These are phyloP conservation scores for Boletus pseudo-olivaceus DNA, from an alignment of 768 basidiomycete species.

Conservation along the genomic window DNA sequence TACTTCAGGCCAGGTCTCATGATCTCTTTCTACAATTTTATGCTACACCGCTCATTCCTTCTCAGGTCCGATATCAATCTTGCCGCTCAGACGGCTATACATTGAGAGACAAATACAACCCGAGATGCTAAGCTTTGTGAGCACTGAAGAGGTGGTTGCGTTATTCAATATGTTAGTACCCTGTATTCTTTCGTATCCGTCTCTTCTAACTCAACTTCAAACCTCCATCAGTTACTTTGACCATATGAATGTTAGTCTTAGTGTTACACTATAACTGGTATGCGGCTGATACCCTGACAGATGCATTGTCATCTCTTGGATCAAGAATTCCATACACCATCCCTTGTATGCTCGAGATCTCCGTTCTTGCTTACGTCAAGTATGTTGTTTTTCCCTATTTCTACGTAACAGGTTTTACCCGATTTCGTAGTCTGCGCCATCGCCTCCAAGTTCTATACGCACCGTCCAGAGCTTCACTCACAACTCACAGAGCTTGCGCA, in stretches of 20 bases:
- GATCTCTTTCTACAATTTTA: background rate
- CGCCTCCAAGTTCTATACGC: conserved; percentile 83
- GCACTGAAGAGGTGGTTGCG: conserved; percentile 84
- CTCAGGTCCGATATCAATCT: conserved; percentile 81
- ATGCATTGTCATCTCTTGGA: conserved; percentile 81
- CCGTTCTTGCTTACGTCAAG: conserved; percentile 94
- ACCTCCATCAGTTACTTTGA: conserved; percentile 60
- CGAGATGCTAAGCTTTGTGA: conserved; percentile 87
- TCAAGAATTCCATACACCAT: conserved; percentile 87
- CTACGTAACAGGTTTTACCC: background rate
- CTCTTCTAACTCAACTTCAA: conserved; percentile 3
- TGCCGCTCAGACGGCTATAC: conserved; percentile 76
- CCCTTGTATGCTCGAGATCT: conserved; percentile 88
- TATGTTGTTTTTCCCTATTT: conserved; percentile 36
- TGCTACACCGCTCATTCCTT: conserved; percentile 6
- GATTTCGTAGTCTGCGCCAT: conserved; percentile 80
- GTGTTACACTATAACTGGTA: background rate
- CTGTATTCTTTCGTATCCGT: background rate
- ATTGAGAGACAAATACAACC: conserved; percentile 91
- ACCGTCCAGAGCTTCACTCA: conserved; percentile 77
- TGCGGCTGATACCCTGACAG: conserved; percentile 35
- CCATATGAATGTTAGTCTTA: conserved; percentile 60
- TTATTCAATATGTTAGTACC: conserved; percentile 81
- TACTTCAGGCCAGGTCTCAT: conserved; percentile 87
- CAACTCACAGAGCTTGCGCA: conserved; percentile 79